Conservation (phyloP, 352 stramenopile genomes). For the Thalassiosira hispida region DNA sequence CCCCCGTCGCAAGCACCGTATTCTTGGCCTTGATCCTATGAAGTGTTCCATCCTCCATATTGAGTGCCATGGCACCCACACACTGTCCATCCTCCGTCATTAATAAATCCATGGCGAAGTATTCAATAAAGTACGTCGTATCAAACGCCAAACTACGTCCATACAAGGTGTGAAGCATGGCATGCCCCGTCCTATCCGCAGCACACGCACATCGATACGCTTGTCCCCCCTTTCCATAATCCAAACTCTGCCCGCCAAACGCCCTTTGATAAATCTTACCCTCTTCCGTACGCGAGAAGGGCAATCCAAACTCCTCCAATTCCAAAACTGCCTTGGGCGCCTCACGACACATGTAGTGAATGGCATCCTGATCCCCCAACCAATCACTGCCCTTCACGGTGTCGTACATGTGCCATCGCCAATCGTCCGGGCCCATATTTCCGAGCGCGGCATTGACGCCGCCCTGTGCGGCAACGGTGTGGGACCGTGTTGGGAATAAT, state of each 20-base stretch:
- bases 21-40: conserved; percentile 94
- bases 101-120: conserved; percentile 96
- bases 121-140: conserved; percentile 98
- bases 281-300: conserved; percentile 95
- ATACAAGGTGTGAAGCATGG: conserved; percentile 97
- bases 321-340: conserved; percentile 90
- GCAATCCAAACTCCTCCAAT: conserved; percentile 95
- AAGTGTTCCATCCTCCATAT: conserved; percentile 97
- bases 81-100: conserved; percentile 91
- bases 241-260: conserved; percentile 94
- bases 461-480: conserved; percentile 96
- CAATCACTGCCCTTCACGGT: conserved; percentile 97
- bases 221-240: conserved; percentile 95
- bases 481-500: conserved; percentile 95
- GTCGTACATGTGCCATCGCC: conserved; percentile 96
- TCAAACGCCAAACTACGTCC: conserved; percentile 95
- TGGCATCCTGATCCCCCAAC: conserved; percentile 97
- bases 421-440: conserved; percentile 97
- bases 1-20: conserved; percentile 94
- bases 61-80: conserved; percentile 93
- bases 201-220: conserved; percentile 93
- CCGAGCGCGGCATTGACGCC: conserved; percentile 97
- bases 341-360: conserved; percentile 98
- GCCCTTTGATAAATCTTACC: conserved; percentile 97
- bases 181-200: conserved; percentile 95